A percentile compares a stretch with the other conserved stretches of the same genome.
Evolutionary conservation across 768 basidiomycete genomes (phyloP).

Genomic region (Tulasnella sp.): DNA sequence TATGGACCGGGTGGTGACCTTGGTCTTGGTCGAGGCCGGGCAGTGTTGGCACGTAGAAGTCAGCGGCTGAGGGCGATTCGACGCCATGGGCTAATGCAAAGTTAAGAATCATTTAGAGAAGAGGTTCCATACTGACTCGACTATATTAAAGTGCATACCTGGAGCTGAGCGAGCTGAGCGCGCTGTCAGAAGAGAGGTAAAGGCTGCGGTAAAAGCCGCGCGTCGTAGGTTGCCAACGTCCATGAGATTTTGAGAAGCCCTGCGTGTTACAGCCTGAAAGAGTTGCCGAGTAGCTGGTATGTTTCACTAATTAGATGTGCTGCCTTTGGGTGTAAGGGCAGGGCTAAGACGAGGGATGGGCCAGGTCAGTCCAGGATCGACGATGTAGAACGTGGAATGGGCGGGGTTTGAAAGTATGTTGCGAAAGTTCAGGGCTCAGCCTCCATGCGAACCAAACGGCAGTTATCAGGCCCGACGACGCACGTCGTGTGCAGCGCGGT

Average conservation of each 20-base stretch:
- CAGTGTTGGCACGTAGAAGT: conserved; percentile 73
- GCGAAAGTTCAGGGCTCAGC: conserved; percentile 13
- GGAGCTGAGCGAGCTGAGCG: conserved; percentile 11
- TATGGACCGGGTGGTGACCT: conserved; percentile 55
- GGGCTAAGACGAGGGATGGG: conserved; percentile 10
- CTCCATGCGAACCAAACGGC: conserved; percentile 5
- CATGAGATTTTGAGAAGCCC: neutral
- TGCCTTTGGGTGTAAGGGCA: neutral
- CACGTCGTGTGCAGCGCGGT: conserved; percentile 12
- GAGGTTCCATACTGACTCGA: neutral
- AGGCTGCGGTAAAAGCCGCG: conserved; percentile 14
- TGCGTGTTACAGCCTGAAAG: neutral
- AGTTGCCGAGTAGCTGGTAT: conserved; percentile 8
- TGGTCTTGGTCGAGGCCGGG: conserved; percentile 73
- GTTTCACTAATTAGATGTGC: neutral
- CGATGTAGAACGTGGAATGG: neutral
- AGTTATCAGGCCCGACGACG: conserved; percentile 8
- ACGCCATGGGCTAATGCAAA: neutral
- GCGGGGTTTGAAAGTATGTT: conserved; percentile 4
- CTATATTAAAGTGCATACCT: neutral
- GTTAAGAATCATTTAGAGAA: neutral
- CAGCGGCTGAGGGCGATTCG: conserved; percentile 52
- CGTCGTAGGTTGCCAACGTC: neutral
- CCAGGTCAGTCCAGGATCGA: conserved; percentile 8
- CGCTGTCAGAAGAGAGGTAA: conserved; percentile 8